phyloP scores from a whole-genome alignment of 208 protist species.

The Wallacemonas rigidus region DNA sequence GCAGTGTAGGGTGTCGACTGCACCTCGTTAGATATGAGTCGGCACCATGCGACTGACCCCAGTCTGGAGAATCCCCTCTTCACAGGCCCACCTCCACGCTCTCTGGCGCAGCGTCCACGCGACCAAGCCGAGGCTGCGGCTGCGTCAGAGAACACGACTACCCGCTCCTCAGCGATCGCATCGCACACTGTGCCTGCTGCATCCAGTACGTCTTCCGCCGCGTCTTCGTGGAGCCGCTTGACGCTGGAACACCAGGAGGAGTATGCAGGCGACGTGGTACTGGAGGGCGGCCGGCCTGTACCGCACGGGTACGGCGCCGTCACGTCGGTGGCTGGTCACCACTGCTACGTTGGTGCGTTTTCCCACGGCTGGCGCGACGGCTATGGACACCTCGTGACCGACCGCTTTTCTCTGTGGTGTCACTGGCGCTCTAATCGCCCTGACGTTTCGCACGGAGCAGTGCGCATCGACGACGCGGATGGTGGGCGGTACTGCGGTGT shows the following conservation, averaged over 20 bases:
- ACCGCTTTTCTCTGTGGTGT: slow-evolving; percentile 60
- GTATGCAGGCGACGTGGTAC: slow-evolving; percentile 55
- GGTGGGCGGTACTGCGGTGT: slow-evolving; percentile 68
- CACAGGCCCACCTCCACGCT: no score
- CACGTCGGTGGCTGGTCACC: slow-evolving; percentile 37
- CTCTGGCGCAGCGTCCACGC: no score
- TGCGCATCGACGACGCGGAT: slow-evolving; percentile 62
- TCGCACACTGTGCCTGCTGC: neutral
- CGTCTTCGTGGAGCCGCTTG: neutral
- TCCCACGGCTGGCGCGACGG: slow-evolving; percentile 69
- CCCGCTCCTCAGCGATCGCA: no score
- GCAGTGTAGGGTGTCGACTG: no score
- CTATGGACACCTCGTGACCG: slow-evolving; percentile 59
- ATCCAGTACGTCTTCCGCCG: neutral
- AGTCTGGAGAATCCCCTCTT: no score
- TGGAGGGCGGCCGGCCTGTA: slow-evolving; percentile 33
- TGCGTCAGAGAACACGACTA: no score
- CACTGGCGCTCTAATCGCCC: slow-evolving; percentile 79
- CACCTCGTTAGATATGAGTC: no score
- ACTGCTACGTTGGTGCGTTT: slow-evolving; percentile 74
- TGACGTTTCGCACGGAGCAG: slow-evolving; percentile 36
- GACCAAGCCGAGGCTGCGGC: no score
- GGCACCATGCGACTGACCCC: no score
- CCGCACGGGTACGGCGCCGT: slow-evolving; percentile 74
- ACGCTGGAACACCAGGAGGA: slow-evolving; percentile 60